phyloP scores from a whole-genome alignment of 2,329 filamentous ascomycete species.

The Ophiostoma sp. region DNA sequence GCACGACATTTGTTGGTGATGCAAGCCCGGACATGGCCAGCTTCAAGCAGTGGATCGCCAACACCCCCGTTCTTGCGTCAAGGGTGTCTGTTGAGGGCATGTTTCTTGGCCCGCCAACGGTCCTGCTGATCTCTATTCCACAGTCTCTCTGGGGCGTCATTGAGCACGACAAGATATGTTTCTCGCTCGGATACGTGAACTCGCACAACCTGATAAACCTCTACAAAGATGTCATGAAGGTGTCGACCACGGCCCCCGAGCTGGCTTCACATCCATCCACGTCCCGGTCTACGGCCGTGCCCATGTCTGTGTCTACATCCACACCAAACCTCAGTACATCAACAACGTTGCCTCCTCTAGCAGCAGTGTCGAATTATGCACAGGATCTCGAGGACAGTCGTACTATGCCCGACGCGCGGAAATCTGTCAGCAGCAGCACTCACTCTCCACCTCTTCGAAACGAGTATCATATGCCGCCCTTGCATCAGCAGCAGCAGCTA shows the following conservation, averaged over 20 bases:
- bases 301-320: not conserved
- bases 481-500: slow-evolving; percentile 16
- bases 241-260: slow-evolving; percentile 33
- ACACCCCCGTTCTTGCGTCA: slow-evolving; percentile 50
- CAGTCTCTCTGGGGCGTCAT: slow-evolving; percentile 58
- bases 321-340: not conserved
- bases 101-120: slow-evolving; percentile 61
- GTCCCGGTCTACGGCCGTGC: not conserved
- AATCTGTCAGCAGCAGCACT: slow-evolving; percentile 35
- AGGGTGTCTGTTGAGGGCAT: slow-evolving; percentile 61
- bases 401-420: slow-evolving; percentile 50
- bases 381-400: slow-evolving; percentile 54
- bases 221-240: slow-evolving; percentile 54
- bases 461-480: slow-evolving; percentile 16
- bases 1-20: slow-evolving; percentile 61
- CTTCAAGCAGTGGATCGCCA: slow-evolving; percentile 61
- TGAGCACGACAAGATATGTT: slow-evolving; percentile 61
- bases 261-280: not conserved
- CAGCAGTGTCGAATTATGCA: slow-evolving; percentile 30
- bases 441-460: slow-evolving; percentile 11
- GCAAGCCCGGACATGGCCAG: slow-evolving; percentile 60
- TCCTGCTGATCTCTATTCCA: slow-evolving; percentile 62
- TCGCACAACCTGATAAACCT: slow-evolving; percentile 63
- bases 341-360: not conserved
- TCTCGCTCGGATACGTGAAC: slow-evolving; percentile 59